Base-by-base conservation (phyloP, 768 basidiomycete species). In the Naganishia randhawae region DNA sequence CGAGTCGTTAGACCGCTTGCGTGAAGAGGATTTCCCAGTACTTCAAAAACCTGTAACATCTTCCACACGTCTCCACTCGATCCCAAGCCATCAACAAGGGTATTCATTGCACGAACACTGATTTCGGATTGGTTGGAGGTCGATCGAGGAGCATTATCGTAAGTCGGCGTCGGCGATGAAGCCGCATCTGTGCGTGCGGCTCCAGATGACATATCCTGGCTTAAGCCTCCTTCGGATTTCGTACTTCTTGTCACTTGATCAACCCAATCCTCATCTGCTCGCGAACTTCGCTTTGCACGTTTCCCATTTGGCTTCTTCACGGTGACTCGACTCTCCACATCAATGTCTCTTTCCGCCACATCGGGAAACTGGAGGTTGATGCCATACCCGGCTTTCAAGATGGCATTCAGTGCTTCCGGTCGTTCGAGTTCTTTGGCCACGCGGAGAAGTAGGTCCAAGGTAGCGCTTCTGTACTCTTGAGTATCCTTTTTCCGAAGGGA, bases 361-460 rank as follows among this genome's bases (percentile, higher is more conserved):
- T 68, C 67, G 8, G 67, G 67, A 35, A 50, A 68, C 37, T 51
- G 51, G 7, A 68, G 67, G 27, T 68, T 57, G 61, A 68, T 57
- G 3, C 52, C 52, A 17, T 68, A 68, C 16, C 33, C 67, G 27
- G 50, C 31, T 52, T 63, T 63, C 42, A 68, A 32, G 37, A 68
- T 68, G 27, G 57, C 50, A 48, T 63, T 48, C 31, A 62, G n/a
- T n/a, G 67, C 67, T 27, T 62, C 57, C 9, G 48, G 41, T 8
- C 57, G 45, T 32, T 53, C 57, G n/a, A 48, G 62, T 35, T 68
- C 67, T 27, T 68, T 68, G n/a, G 67, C 67, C 14, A 63, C 50
- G 14, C 67, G 55, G 6, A 68, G 50, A 8, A 68, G 35, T 19
- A 62, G 14, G 27, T 68, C 67, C 5, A 55, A 37, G 0, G 61